Evolutionary conservation across 345 rosid genomes (phyloP).

Genomic region (Brassica napus): Da-Ae NC_063445.1:51452501-51453000

Average conservation of each 20-base stretch:
- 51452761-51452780: constrained; percentile 61
- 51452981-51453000: constrained; percentile 9
- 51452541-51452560: constrained; percentile 53
- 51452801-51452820: not conserved
- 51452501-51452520: constrained; percentile 22
- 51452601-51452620: not conserved
- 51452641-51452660: not conserved
- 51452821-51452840: constrained; percentile 13
- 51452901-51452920: constrained; percentile 67
- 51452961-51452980: constrained; percentile 49
- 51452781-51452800: constrained; percentile 75
- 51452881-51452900: constrained; percentile 50
- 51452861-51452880: constrained; percentile 43
- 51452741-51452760: constrained; percentile 66
- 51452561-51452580: constrained; percentile 62
- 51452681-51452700: not conserved
- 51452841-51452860: not conserved
- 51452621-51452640: not conserved
- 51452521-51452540: constrained; percentile 46
- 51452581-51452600: constrained; percentile 52
- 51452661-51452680: not conserved
- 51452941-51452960: constrained; percentile 68
- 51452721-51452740: constrained; percentile 25
- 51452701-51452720: not conserved
- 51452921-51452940: constrained; percentile 65